A percentile compares a stretch with the other conserved stretches of the same genome.
Conservation (phyloP, 1,284 basidiomycete genomes). For the Inonotus obliquus region DNA sequence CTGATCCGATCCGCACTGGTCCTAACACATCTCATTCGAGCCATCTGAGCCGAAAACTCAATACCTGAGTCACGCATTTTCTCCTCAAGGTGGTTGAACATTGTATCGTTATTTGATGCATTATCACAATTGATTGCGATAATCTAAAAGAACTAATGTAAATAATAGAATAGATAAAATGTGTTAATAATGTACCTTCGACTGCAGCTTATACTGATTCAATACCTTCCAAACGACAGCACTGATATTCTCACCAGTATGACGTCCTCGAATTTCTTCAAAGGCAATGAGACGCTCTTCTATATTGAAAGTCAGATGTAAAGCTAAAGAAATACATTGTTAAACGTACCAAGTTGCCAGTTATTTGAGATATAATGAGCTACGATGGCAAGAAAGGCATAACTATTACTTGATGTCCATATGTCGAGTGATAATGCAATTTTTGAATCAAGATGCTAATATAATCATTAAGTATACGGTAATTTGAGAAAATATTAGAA, state of each 20-base stretch:
- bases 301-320: neutral
- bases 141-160: no score
- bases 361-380: constrained; percentile 28
- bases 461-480: neutral
- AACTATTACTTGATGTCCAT: constrained; percentile 29
- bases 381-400: constrained; percentile 32
- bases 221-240: constrained; percentile 12
- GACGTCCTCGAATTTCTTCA: constrained; percentile 16
- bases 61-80: no score
- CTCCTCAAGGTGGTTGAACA: no score
- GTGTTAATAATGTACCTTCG: neutral
- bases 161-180: no score
- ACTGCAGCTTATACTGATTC: constrained; percentile 3
- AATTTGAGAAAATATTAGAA: no score
- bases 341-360: neutral
- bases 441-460: constrained; percentile 23
- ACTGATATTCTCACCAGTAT: constrained; percentile 20
- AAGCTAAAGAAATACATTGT: neutral
- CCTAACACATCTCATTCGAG: constrained; percentile 21
- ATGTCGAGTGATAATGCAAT: constrained; percentile 29
- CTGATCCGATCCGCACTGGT: no score
- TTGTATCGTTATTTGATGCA: no score
- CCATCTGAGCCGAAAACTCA: constrained; percentile 17
- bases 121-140: no score
- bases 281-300: constrained; percentile 20